These are phyloP conservation scores for Quercus tomentella DNA, from an alignment of 331 rosid species.

Conservation along the genomic window DNA sequence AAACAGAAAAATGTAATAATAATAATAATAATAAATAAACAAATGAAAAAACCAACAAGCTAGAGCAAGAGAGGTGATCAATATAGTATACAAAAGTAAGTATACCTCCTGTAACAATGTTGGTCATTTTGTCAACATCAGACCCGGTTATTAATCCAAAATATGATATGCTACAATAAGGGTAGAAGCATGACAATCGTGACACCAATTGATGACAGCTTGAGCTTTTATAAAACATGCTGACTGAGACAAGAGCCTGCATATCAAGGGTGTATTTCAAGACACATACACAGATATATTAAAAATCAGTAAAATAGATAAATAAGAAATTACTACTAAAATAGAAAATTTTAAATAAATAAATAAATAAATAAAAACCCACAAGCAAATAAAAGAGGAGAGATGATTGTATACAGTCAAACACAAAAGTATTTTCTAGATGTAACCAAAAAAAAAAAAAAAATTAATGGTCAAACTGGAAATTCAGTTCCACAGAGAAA, in stretches of 20 bases:
- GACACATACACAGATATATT: background rate
- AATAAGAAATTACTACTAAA: background rate
- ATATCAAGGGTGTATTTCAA: conserved; percentile 13
- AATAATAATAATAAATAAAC: background rate
- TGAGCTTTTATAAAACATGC: conserved; percentile 35
- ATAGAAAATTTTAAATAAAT: background rate
- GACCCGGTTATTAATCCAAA: conserved; percentile 56
- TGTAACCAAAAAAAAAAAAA: background rate
- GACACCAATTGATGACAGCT: conserved; percentile 38
- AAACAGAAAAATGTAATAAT: background rate
- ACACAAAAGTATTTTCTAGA: background rate
- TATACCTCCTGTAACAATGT: conserved; percentile 52
- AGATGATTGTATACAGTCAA: background rate
- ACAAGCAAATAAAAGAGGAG: background rate
- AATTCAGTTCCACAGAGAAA: conserved; percentile 3
- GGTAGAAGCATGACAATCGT: conserved; percentile 54
- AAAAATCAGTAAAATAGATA: background rate
- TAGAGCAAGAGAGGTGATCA: conserved; percentile 6
- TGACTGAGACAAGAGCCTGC: conserved; percentile 78
- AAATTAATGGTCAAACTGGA: background rate
- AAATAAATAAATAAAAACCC: background rate
- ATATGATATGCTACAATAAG: conserved; percentile 77
- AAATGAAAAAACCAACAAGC: background rate
- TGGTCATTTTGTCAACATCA: conserved; percentile 48
- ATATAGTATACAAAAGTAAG: conserved; percentile 7